These are phyloP conservation scores for Cyathus pygmaeus DNA, from an alignment of 1,284 basidiomycete genomes.

Conservation along the genomic window DNA sequence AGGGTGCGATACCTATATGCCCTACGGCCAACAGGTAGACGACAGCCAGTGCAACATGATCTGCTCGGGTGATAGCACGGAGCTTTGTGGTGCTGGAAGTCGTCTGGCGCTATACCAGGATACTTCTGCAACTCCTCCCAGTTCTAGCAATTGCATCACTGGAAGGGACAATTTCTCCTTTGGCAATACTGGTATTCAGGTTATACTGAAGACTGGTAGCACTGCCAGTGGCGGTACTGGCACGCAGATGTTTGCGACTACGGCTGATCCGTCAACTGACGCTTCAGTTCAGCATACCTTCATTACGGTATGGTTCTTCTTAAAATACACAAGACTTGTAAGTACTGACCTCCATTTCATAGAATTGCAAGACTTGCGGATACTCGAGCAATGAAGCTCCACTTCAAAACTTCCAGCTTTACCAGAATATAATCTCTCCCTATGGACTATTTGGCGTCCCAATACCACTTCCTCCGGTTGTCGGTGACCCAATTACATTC, in stretches of 20 bases:
- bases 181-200: constrained; percentile 20
- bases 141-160: constrained; percentile 15
- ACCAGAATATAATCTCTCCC: neutral
- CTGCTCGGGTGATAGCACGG: constrained; percentile 14
- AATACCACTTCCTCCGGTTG: neutral
- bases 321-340: neutral
- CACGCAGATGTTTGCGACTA: constrained; percentile 14
- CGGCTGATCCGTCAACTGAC: constrained; percentile 18
- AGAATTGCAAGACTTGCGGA: neutral
- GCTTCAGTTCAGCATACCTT: constrained; percentile 10
- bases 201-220: constrained; percentile 12
- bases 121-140: constrained; percentile 17
- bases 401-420: neutral
- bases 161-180: constrained; percentile 14
- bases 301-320: constrained; percentile 13
- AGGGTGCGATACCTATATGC: constrained; percentile 28
- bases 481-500: neutral
- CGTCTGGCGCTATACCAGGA: constrained; percentile 29
- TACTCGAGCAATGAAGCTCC: neutral
- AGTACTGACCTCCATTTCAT: constrained; percentile 1
- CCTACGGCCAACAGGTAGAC: constrained; percentile 8
- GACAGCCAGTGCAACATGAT: constrained; percentile 18
- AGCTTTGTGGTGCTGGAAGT: constrained; percentile 22
- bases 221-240: constrained; percentile 5
- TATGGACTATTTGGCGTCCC: neutral